These are phyloP conservation scores for Trametes hirsuta DNA, from an alignment of 1,284 basidiomycete species.

Conservation along the genomic window DNA sequence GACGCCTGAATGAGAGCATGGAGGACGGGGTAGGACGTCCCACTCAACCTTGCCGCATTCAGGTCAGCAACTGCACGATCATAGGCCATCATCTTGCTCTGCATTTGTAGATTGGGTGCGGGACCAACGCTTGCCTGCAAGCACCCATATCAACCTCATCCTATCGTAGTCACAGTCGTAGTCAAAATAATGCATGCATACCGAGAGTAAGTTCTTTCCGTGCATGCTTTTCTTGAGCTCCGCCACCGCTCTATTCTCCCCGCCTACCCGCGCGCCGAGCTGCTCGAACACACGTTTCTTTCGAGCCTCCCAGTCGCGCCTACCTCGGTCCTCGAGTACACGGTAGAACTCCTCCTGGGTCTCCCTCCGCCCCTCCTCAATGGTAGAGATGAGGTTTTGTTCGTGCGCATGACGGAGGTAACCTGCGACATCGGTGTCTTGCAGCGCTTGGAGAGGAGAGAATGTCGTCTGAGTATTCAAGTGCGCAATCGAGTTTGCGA, in stretches of 20 bases:
- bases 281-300: slow-evolving; percentile 92
- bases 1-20: slow-evolving; percentile 72
- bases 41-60: slow-evolving; percentile 73
- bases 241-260: slow-evolving; percentile 53
- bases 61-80: slow-evolving; percentile 78
- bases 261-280: slow-evolving; percentile 67
- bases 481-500: slow-evolving; percentile 80
- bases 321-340: slow-evolving; percentile 74
- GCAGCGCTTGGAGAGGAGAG: slow-evolving; percentile 84
- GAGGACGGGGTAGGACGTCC: slow-evolving; percentile 74
- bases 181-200: slow-evolving; percentile 36
- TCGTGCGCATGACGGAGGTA: slow-evolving; percentile 92
- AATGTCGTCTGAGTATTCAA: slow-evolving; percentile 87
- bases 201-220: slow-evolving; percentile 56
- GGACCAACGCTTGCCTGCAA: slow-evolving; percentile 53
- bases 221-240: slow-evolving; percentile 66
- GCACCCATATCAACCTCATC: not conserved
- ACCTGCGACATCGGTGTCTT: slow-evolving; percentile 89
- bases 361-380: slow-evolving; percentile 86
- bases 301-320: slow-evolving; percentile 87
- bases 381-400: slow-evolving; percentile 91
- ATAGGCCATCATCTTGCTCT: slow-evolving; percentile 96
- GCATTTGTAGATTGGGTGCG: slow-evolving; percentile 74
- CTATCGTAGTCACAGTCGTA: no score
- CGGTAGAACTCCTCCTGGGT: slow-evolving; percentile 88